A percentile compares a stretch with the other conserved stretches of the same genome.
These are phyloP conservation scores for Leptosphaerulina australis DNA, from an alignment of 2,329 filamentous ascomycete species.

Conservation along the genomic window DNA sequence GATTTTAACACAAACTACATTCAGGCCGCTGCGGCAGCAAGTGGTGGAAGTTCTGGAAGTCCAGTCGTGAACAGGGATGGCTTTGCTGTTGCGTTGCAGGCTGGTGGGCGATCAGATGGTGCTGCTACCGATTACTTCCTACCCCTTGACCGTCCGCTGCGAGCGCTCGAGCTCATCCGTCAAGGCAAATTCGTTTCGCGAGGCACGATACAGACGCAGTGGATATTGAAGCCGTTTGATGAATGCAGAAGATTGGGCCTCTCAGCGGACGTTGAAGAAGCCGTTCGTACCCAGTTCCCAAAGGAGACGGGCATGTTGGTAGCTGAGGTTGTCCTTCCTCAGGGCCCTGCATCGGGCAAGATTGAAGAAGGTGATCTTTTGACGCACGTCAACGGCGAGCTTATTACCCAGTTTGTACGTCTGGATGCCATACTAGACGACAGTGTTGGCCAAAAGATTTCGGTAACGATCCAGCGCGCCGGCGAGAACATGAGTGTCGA, in stretches of 20 bases:
- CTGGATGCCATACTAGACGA: constrained; percentile 92
- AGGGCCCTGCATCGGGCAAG: constrained; percentile 84
- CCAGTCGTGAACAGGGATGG: constrained; percentile 96
- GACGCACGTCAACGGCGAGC: constrained; percentile 89
- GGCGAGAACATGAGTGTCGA: constrained; percentile 86
- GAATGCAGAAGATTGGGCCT: constrained; percentile 91
- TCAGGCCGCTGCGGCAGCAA: constrained; percentile 94
- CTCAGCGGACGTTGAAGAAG: constrained; percentile 82
- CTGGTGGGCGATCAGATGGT: constrained; percentile 89
- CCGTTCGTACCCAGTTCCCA: constrained; percentile 81
- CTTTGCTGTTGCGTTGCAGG: constrained; percentile 88
- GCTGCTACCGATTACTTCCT: constrained; percentile 98
- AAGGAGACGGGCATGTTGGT: constrained; percentile 97
- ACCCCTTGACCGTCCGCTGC: constrained; percentile 85
- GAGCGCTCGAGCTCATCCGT: constrained; percentile 85
- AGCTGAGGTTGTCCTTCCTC: constrained; percentile 90
- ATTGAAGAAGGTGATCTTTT: constrained; percentile 94
- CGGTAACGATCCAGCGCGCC: constrained; percentile 83
- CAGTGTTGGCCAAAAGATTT: constrained; percentile 78
- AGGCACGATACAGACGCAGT: constrained; percentile 98
- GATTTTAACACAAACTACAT: constrained; percentile 98
- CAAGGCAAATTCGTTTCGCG: constrained; percentile 76
- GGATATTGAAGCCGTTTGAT: constrained; percentile 95
- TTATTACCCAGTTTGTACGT: constrained; percentile 90
- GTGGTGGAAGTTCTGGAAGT: constrained; percentile 96